Percentiles rank a stretch among this genome's conserved stretches.
These are phyloP conservation scores for Apodospora peruviana DNA, from an alignment of 495 filamentous ascomycete genomes.

Conservation along the genomic window DNA sequence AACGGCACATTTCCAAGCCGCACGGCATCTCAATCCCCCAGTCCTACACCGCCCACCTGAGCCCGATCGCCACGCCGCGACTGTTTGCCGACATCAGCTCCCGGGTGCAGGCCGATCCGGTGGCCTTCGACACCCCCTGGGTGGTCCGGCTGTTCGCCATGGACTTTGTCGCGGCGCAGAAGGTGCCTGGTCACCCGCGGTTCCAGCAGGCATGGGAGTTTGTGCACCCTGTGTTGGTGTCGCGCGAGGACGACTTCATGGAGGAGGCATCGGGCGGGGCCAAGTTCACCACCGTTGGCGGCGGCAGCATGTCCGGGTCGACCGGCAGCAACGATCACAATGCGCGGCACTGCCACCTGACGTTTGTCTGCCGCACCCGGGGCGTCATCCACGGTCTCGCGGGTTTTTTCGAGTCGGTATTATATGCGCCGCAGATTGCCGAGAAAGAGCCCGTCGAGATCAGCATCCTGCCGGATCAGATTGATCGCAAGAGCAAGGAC, in stretches of 20 bases:
- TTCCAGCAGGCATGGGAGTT: conserved; percentile 72
- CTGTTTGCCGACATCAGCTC: conserved; percentile 72
- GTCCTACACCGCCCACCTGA: conserved; percentile 86
- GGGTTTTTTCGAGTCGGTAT: conserved; percentile 91
- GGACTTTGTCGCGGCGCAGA: conserved; percentile 66
- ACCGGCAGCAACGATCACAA: conserved; percentile 83
- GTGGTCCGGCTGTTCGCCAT: conserved; percentile 88
- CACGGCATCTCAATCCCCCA: conserved; percentile 89
- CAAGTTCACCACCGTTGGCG: conserved; percentile 38
- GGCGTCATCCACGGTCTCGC: conserved; percentile 88
- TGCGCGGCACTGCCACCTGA: conserved; percentile 63
- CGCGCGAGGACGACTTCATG: conserved; percentile 48
- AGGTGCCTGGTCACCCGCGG: conserved; percentile 46
- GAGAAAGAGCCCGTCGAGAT: conserved; percentile 62
- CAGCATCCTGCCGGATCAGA: conserved; percentile 87
- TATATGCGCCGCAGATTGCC: conserved; percentile 51
- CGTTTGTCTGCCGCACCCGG: conserved; percentile 64
- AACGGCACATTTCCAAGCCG: conserved; percentile 64
- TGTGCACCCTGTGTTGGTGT: conserved; percentile 44
- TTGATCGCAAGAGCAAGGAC: conserved; percentile 81
- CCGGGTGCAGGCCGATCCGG: conserved; percentile 55
- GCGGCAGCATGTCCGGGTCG: conserved; percentile 55
- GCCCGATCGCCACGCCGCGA: conserved; percentile 84
- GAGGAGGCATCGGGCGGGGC: conserved; percentile 42
- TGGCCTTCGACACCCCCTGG: conserved; percentile 80